Evolutionary conservation across 176 grass and related monocot species (phyloP), one percentile per base, ranked within the genome.

Genomic region (Oryza coarctata): DNA sequence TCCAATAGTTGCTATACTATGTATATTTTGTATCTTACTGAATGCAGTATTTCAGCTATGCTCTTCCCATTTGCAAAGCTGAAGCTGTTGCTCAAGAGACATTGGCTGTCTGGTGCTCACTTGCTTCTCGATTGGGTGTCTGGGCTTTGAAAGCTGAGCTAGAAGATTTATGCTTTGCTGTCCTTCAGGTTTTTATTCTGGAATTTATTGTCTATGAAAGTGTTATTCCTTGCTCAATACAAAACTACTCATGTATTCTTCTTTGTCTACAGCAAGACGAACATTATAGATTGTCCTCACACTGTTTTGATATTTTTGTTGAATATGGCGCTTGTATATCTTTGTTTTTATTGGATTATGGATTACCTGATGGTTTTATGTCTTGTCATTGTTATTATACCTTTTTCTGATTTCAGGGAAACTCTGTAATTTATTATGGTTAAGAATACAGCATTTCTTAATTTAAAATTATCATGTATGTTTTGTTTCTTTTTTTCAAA

Each of bases 141-240:
- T 98, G 95, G 92, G 92, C 95, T 80, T 91, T 98, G 84, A 98
- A 98, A 91, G 81, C 95, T 80, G 95, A 98, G 74, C 75, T 98
- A 52, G 95, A 98, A 89, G 95, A 98, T 88, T 90, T 98, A 84
- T 98, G 95, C 76, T 98, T 98, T 93, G 92, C 95, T 68, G 95
- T 98, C 73, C 90, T 98, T 86, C 84, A 98, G 92, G 95, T 98
- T 70, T 85, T 83, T 77, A 75, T 82, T 80, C 43, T 72, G 68
- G 28, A 79, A 63, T 40, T 77, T 76, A 68, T 57, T 30, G 31
- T 14, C 76, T 64, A 14, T 15, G 18, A 25, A 71, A 77, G 22
- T 57, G 22, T 77, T 80, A 65, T 27, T 79, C 52, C 44, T 66
- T 83, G 12, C 43, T 40, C 30, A 36, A 40, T 80, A 66, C 29